Conservation (phyloP, 176 grass and related monocot genomes). For the Poa pratensis region DNA sequence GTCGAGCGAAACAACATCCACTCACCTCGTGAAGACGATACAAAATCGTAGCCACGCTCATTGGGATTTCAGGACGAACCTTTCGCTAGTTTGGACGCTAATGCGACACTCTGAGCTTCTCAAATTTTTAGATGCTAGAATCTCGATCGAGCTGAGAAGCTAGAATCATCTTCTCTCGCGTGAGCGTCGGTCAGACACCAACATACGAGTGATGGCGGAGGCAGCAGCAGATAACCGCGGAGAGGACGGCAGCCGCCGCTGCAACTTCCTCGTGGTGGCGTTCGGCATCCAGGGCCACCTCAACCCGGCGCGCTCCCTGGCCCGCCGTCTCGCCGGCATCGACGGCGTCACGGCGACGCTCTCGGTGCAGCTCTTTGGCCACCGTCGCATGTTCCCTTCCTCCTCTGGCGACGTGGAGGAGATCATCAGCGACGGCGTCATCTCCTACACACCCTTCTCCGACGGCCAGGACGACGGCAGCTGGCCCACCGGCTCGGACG, state of each 20-base stretch:
- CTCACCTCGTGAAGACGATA: not conserved
- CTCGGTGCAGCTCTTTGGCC: not conserved
- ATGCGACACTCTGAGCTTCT: not conserved
- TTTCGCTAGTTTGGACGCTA: not conserved
- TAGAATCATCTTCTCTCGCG: not conserved
- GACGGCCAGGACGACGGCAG: conserved; percentile 33
- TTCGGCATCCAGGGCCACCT: conserved; percentile 46
- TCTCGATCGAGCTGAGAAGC: not conserved
- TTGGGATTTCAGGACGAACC: not conserved
- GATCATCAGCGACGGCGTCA: conserved; percentile 36
- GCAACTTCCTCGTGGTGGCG: conserved; percentile 51
- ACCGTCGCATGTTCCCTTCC: conserved; percentile 50
- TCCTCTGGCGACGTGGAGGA: not conserved
- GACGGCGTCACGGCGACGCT: conserved; percentile 38
- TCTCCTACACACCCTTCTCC: conserved; percentile 41
- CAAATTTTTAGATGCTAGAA: not conserved
- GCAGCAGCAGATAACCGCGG: not conserved
- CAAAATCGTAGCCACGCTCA: not conserved
- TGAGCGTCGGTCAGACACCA: not conserved
- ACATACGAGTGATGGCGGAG: conserved; percentile 21
- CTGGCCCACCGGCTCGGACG: not conserved
- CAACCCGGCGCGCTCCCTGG: conserved; percentile 39
- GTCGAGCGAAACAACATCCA: not conserved
- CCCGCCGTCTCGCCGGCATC: conserved; percentile 26
- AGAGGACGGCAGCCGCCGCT: not conserved